Percentiles rank a stretch among this genome's conserved stretches.
Evolutionary conservation across 257 asterid genomes (phyloP).

Genomic region (Striga asiatica): DNA sequence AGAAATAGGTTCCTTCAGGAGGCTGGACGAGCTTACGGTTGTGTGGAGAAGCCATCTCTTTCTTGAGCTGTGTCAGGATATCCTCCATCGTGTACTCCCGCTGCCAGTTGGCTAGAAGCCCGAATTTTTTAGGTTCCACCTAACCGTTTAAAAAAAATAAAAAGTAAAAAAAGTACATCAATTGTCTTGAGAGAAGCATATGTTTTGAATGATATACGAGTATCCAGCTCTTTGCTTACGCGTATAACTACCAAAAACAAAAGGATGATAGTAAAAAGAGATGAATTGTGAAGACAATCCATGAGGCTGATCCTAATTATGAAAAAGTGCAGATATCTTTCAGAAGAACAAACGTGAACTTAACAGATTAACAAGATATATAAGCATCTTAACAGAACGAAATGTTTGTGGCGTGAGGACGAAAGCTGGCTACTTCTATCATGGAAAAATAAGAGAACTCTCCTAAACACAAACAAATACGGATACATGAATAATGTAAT

Average conservation of each 20-base stretch:
- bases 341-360: neutral
- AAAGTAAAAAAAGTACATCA: neutral
- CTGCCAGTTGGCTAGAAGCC: conserved; percentile 64
- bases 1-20: conserved; percentile 83
- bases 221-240: neutral
- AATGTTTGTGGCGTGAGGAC: no score
- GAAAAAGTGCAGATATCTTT: neutral
- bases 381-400: no score
- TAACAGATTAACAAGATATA: no score
- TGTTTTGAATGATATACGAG: no score
- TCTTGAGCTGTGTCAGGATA: conserved; percentile 26
- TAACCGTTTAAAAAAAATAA: no score
- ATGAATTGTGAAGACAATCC: neutral
- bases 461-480: no score
- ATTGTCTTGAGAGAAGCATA: no score
- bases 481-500: no score
- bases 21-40: conserved; percentile 45
- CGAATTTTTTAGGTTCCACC: conserved; percentile 79
- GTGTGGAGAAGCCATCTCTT: conserved; percentile 30
- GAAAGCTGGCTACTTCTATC: no score
- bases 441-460: no score
- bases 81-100: conserved; percentile 55
- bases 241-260: neutral
- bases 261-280: no score
- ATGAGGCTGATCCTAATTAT: neutral